These are phyloP conservation scores for Gossypium trilobum DNA, from an alignment of 441 rosid species.

Conservation along the genomic window DNA sequence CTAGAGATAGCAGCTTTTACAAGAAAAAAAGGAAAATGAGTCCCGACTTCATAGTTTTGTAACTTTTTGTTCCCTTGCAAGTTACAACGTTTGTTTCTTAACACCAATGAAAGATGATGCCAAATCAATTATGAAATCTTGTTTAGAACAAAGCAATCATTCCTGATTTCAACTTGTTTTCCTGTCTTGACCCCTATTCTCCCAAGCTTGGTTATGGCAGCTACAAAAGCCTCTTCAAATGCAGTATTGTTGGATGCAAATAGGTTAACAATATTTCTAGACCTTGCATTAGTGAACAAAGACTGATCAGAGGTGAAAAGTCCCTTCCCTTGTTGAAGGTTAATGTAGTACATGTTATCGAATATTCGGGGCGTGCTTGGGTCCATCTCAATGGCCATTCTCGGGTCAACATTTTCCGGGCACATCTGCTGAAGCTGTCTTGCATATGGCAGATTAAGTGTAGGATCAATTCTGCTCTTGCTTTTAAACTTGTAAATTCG, in stretches of 20 bases:
- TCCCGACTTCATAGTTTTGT: slow-evolving; percentile 10
- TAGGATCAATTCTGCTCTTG: slow-evolving; percentile 37
- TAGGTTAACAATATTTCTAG: slow-evolving; percentile 34
- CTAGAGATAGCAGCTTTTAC: background rate
- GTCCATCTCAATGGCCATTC: slow-evolving; percentile 59
- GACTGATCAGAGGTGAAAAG: slow-evolving; percentile 47
- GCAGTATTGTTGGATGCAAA: slow-evolving; percentile 36
- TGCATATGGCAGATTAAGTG: slow-evolving; percentile 31
- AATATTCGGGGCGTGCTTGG: slow-evolving; percentile 44
- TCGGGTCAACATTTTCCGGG: slow-evolving; percentile 42
- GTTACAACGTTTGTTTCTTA: background rate
- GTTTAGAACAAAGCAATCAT: slow-evolving; percentile 15
- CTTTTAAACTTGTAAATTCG: slow-evolving; percentile 49
- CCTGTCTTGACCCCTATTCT: slow-evolving; percentile 16
- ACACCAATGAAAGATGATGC: background rate
- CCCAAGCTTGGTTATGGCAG: slow-evolving; percentile 19
- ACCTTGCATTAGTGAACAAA: slow-evolving; percentile 39
- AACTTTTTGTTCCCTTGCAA: background rate
- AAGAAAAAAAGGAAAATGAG: background rate
- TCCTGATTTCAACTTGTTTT: slow-evolving; percentile 15
- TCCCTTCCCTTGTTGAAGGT: slow-evolving; percentile 51
- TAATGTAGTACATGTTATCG: slow-evolving; percentile 51
- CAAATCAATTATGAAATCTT: background rate
- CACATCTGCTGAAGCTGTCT: slow-evolving; percentile 46
- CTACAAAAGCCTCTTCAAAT: slow-evolving; percentile 14